Base-by-base conservation (phyloP, 805 yeast genomes). In the Saccharomycopsis sp. region DNA sequence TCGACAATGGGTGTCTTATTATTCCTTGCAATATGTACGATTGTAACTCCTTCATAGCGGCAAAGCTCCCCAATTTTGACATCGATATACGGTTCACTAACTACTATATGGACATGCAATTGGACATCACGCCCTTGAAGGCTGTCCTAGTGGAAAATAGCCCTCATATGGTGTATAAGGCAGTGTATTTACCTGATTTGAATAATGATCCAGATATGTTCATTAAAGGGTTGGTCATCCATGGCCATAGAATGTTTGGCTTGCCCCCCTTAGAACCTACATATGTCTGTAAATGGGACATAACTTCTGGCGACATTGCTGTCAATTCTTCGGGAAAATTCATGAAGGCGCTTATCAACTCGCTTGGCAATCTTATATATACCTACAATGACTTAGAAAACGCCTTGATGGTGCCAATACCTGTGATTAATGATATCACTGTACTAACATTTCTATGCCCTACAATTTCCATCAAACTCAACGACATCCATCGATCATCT, bases 181-280 rank as follows among this genome's bases (percentile, higher is more conserved):
- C 55, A 1, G 62, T 54, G n/a, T 29, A 52, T 24, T 51, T 57
- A 18, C 44, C 50, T 14, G 57, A 52, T 8, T 15, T 50, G 15
- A 54, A 51, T 5, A 21, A 18, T 15, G 41, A 55, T 15, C 76
- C 83, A 0, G 82, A 82, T 50, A 64, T 88, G 34, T 63, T 68
- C 2, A 75, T 88, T 53, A 87, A 85, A 65, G 83, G 85, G 0
- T 67, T 87, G 12, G 66, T 77, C 1, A 75, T 89, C 23, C 95
- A 89, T 69, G 95, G 97, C 0, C 97, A 92, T 69, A 77, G 98
- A 65, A 83, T 91, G 84, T 90, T 90, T 73, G 99, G 99, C 0
- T 68, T 90, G 1, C 97, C 97, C 0, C 97, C 97, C 0, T 74
- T 77, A 5, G 96, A 89, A 67, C 90, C 92, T 0, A 89, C 97